Evolutionary conservation across 768 basidiomycete genomes (phyloP).

Genomic region (Rhodotorula paludigena): DNA sequence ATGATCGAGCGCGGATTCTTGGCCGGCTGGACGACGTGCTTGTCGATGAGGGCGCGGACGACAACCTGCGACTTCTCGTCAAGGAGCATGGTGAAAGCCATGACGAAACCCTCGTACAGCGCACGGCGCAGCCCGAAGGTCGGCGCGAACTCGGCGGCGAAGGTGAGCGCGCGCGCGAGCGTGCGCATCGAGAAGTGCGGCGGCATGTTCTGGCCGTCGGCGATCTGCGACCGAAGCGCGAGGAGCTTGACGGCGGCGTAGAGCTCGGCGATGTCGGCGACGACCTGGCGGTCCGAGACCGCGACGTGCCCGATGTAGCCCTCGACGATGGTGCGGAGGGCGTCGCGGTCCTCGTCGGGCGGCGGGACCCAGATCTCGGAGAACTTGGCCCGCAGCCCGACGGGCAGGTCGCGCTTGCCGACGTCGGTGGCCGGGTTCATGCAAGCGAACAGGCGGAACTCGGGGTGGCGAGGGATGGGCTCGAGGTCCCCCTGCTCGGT

Average conservation of each 20-base stretch:
- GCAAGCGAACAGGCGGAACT: slow-evolving; percentile 94
- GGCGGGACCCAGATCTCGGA: slow-evolving; percentile 94
- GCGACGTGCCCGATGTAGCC: slow-evolving; percentile 83
- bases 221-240: slow-evolving; percentile 67
- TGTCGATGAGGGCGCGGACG: slow-evolving; percentile 66
- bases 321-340: slow-evolving; percentile 73
- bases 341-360: slow-evolving; percentile 86
- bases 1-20: slow-evolving; percentile 74
- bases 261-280: slow-evolving; percentile 88
- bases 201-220: slow-evolving; percentile 84
- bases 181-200: slow-evolving; percentile 99
- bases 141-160: slow-evolving; percentile 73
- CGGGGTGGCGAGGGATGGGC: slow-evolving; percentile 81
- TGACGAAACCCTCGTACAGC: slow-evolving; percentile 92
- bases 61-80: slow-evolving; percentile 64
- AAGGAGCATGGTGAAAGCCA: slow-evolving; percentile 96
- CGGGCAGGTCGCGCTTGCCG: slow-evolving; percentile 93
- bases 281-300: slow-evolving; percentile 74
- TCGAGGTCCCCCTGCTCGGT: slow-evolving; percentile 89
- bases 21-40: slow-evolving; percentile 70
- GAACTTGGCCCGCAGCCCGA: slow-evolving; percentile 81
- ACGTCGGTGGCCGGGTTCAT: slow-evolving; percentile 99
- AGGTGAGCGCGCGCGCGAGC: slow-evolving; percentile 79
- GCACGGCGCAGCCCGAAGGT: slow-evolving; percentile 75
- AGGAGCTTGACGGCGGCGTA: slow-evolving; percentile 74